A percentile compares a stretch with the other conserved stretches of the same genome.
Conservation (phyloP, 129 eudicot species). For the Flaveria robusta region DNA sequence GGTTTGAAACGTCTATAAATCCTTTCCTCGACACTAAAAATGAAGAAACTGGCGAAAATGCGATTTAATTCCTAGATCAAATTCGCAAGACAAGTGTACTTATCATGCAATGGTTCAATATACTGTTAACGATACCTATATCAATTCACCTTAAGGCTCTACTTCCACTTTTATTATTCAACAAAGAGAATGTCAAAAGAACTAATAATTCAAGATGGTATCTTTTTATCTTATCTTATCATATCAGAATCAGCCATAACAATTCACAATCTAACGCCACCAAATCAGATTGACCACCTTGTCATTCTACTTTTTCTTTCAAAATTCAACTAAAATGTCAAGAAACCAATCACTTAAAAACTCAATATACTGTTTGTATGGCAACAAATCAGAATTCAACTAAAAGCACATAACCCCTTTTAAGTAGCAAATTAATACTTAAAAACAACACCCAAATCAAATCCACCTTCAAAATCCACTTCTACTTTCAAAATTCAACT, state of each 20-base stretch:
- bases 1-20: background rate
- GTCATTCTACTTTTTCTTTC: background rate
- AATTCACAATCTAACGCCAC: conserved; percentile 12
- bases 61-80: background rate
- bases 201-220: background rate
- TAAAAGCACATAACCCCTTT: background rate
- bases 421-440: no score
- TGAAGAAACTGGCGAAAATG: background rate
- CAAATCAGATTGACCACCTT: conserved; percentile 1
- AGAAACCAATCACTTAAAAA: background rate
- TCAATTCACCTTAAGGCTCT: conserved; percentile 11
- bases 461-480: no score
- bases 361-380: background rate
- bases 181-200: background rate
- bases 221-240: background rate
- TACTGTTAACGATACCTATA: conserved; percentile 7
- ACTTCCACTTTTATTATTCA: background rate
- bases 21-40: background rate
- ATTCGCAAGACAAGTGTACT: background rate
- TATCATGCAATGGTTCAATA: background rate
- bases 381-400: conserved; percentile 10
- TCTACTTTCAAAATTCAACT: background rate
- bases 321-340: conserved; percentile 3
- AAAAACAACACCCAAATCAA: no score
- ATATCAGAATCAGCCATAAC: conserved; percentile 10